Percentiles rank a stretch among this genome's conserved stretches.
These are phyloP conservation scores for Epichloe uncinata DNA, from an alignment of 2,329 filamentous ascomycete genomes.

Conservation along the genomic window DNA sequence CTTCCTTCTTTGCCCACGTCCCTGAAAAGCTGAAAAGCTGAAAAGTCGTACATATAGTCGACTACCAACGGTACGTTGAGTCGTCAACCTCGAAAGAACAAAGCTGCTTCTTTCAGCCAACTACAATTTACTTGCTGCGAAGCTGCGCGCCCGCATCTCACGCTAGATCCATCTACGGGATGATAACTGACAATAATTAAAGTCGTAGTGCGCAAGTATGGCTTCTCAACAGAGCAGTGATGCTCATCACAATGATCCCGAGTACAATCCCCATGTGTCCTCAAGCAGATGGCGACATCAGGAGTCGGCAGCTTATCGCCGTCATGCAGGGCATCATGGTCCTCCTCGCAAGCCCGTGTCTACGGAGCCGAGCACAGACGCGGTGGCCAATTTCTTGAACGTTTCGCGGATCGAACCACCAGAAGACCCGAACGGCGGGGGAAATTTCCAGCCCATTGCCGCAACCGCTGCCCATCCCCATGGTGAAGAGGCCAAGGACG, in stretches of 20 bases:
- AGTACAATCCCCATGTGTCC: constrained; percentile 41
- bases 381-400: constrained; percentile 45
- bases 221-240: constrained; percentile 2
- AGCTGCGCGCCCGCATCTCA: background rate
- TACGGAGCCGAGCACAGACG: constrained; percentile 28
- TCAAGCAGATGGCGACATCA: constrained; percentile 49
- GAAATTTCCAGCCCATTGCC: constrained; percentile 35
- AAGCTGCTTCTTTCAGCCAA: background rate
- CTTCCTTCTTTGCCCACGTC: background rate
- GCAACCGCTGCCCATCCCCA: constrained; percentile 21
- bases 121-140: background rate
- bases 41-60: too few relatives aligned
- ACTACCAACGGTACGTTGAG: background rate
- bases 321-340: constrained; percentile 27
- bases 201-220: constrained; percentile 1
- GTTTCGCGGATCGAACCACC: constrained; percentile 34
- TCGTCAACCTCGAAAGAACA: background rate
- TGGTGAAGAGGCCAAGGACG: background rate
- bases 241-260: constrained; percentile 2
- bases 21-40: background rate
- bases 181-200: background rate
- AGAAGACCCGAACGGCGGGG: constrained; percentile 16
- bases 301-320: constrained; percentile 43
- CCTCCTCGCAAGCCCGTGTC: constrained; percentile 19
- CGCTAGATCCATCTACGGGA: background rate